Base-by-base conservation (phyloP, 108 stramenopile species). In the Mayamaea pseudoterrestris region DNA sequence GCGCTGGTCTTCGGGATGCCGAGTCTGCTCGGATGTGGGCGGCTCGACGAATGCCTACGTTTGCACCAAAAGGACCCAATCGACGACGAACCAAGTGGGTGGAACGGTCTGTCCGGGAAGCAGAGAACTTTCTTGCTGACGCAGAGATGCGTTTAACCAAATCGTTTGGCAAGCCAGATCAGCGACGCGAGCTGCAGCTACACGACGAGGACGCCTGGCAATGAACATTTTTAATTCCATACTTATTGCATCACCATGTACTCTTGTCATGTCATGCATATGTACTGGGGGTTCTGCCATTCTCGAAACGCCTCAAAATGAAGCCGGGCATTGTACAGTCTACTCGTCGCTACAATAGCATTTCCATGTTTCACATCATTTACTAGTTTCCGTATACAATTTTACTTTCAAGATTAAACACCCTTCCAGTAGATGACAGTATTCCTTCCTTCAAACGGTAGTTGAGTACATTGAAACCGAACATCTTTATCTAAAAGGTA, bases 361-460 rank as follows among this genome's bases (percentile, higher is more conserved):
- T n/a, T n/a, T n/a, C n/a, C n/a, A n/a, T n/a, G n/a, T n/a, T n/a
- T n/a, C n/a, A n/a, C n/a, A n/a, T n/a, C n/a, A n/a, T n/a, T n/a
- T n/a, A n/a, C n/a, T n/a, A n/a, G n/a, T n/a, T n/a, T n/a, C n/a
- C n/a, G n/a, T n/a, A n/a, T n/a, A n/a, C n/a, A n/a, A n/a, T n/a
- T n/a, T n/a, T n/a, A n/a, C n/a, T 34, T 34, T 34, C 8, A 11
- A 8, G 32, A 11, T 41, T 20, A 41, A 13, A 16, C 16, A 9
- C 67, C 67, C 35, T 68, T 47, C 68, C 68, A 69, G 57, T 53
- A 71, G 47, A 71, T 71, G 35, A 65, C 68, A 23, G 64, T 30
- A 52, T 85, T 85, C 25, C 83, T 51, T 22, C 83, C 83, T 24
- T 73, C 73, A 63, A 85, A 85, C 3, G 74, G 70, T 14, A 72